phyloP scores from a whole-genome alignment of 2,329 filamentous ascomycete species.

The Neofusicoccum sp. region DNA sequence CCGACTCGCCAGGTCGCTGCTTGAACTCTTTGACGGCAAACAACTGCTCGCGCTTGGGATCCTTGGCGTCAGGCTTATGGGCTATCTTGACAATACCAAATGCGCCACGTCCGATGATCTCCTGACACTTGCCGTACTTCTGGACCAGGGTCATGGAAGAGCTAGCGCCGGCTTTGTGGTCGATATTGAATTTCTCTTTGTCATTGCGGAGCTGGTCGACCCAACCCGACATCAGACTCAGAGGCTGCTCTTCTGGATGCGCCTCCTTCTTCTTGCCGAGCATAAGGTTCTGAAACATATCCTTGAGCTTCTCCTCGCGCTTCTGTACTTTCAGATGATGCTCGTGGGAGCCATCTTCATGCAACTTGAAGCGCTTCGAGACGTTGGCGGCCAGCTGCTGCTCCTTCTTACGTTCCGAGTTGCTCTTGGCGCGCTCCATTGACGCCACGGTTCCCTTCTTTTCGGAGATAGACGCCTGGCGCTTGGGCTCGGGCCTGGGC shows the following conservation, averaged over 20 bases:
- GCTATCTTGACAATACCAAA: slow-evolving; percentile 98
- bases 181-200: slow-evolving; percentile 70
- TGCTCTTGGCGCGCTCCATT: slow-evolving; percentile 16
- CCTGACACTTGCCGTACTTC: slow-evolving; percentile 98
- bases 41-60: slow-evolving; percentile 75
- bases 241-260: slow-evolving; percentile 67
- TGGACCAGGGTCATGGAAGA: slow-evolving; percentile 79
- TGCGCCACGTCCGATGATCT: slow-evolving; percentile 90
- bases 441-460: slow-evolving; percentile 14
- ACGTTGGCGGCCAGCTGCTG: slow-evolving; percentile 24
- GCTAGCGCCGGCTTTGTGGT: slow-evolving; percentile 74
- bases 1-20: slow-evolving; percentile 86
- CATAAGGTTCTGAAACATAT: slow-evolving; percentile 84
- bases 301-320: slow-evolving; percentile 89
- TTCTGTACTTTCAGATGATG: slow-evolving; percentile 87
- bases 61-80: slow-evolving; percentile 86
- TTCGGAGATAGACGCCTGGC: slow-evolving; percentile 31
- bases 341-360: slow-evolving; percentile 70
- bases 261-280: slow-evolving; percentile 77
- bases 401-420: slow-evolving; percentile 30
- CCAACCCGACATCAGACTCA: slow-evolving; percentile 94
- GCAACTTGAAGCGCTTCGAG: slow-evolving; percentile 54
- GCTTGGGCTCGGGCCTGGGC: slow-evolving; percentile 29
- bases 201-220: slow-evolving; percentile 90
- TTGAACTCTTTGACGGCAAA: slow-evolving; percentile 99